These are phyloP conservation scores for Biscutella laevigata DNA, from an alignment of 441 rosid species.

Conservation along the genomic window DNA sequence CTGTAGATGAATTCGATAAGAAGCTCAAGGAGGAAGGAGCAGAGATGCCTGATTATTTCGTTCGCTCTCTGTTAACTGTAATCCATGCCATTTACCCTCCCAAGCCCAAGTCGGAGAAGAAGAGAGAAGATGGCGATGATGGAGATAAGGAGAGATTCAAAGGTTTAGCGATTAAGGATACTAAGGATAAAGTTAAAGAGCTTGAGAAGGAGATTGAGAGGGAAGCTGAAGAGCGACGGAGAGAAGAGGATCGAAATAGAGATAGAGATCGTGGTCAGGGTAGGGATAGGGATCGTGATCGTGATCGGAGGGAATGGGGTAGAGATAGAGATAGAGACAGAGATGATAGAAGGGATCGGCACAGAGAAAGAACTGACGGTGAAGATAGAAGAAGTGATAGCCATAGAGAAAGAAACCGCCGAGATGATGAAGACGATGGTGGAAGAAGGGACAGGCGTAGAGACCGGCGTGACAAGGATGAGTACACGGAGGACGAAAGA, in stretches of 20 bases:
- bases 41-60: constrained; percentile 73
- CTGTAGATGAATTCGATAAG: constrained; percentile 50
- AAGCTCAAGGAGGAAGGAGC: constrained; percentile 54
- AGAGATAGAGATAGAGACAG: constrained; percentile 14
- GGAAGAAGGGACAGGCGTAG: constrained; percentile 31
- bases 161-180: constrained; percentile 58
- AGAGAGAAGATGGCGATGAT: constrained; percentile 14
- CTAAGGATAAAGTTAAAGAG: constrained; percentile 58
- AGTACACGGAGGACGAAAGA: constrained; percentile 10
- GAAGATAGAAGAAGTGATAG: constrained; percentile 29
- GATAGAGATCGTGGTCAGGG: constrained; percentile 27
- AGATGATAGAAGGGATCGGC: constrained; percentile 20
- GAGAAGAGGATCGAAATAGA: constrained; percentile 26
- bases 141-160: constrained; percentile 37
- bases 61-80: constrained; percentile 43
- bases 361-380: constrained; percentile 24
- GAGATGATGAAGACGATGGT: constrained; percentile 22
- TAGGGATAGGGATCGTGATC: constrained; percentile 30
- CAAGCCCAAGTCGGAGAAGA: constrained; percentile 28
- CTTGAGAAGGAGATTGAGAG: constrained; percentile 52
- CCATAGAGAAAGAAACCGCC: constrained; percentile 16
- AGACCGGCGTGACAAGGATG: constrained; percentile 28
- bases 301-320: constrained; percentile 18
- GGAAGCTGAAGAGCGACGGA: constrained; percentile 34
- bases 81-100: constrained; percentile 69